Conservation (phyloP, 805 yeast genomes). For the Kluyveromyces dobzhanskii region DNA sequence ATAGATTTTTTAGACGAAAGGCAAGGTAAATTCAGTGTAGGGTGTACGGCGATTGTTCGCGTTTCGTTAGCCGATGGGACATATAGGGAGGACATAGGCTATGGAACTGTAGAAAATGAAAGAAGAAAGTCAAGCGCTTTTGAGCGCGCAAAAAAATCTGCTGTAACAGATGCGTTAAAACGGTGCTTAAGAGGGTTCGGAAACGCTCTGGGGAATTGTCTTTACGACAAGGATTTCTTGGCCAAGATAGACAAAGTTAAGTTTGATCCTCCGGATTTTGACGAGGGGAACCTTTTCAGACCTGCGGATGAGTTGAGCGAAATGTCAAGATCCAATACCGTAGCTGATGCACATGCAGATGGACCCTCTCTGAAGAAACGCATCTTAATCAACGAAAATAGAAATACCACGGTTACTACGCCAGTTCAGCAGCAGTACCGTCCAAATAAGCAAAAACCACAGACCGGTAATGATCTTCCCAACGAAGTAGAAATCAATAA, state of each 20-base stretch:
- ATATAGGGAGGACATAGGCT: conserved; percentile 75
- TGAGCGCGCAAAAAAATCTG: conserved; percentile 78
- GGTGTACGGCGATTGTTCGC: conserved; percentile 64
- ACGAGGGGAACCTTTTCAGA: conserved; percentile 34
- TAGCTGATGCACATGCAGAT: conserved; percentile 6
- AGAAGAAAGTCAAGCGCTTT: conserved; percentile 66
- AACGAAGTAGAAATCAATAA: too few species aligned
- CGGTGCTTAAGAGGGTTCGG: conserved; percentile 76
- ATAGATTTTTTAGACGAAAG: conserved; percentile 66
- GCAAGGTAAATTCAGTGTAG: conserved; percentile 51
- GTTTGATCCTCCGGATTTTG: conserved; percentile 38
- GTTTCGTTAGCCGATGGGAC: conserved; percentile 71
- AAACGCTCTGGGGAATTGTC: conserved; percentile 74
- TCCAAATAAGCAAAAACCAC: background rate
- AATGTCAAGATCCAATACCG: conserved; percentile 23
- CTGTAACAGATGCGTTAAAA: conserved; percentile 75
- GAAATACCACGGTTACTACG: background rate
- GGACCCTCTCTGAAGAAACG: conserved; percentile 17
- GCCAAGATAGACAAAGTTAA: conserved; percentile 35
- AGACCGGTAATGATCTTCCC: too few species aligned
- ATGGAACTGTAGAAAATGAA: conserved; percentile 75
- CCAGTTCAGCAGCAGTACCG: background rate
- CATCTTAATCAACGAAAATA: background rate
- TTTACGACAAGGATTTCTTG: conserved; percentile 66
- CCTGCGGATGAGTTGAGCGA: conserved; percentile 29